Percentiles rank a stretch among this genome's conserved stretches.
Conservation (phyloP, 179 eudicot species). For the Silene coronaria region DNA sequence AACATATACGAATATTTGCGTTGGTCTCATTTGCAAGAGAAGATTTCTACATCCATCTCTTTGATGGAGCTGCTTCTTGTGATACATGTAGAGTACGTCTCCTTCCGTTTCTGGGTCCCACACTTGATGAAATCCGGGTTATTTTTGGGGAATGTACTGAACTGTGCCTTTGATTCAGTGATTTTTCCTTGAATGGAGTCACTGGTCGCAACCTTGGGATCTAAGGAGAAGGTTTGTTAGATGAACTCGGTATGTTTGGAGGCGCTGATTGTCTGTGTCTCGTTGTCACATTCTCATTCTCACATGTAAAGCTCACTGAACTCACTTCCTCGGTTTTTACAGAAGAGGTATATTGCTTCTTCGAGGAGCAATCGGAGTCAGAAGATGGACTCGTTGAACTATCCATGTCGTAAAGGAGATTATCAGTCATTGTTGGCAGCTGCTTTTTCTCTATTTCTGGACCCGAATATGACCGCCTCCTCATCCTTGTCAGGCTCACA, state of each 20-base stretch:
- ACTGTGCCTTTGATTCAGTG: constrained; percentile 41
- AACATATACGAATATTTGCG: too few species aligned
- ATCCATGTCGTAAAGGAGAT: constrained; percentile 77
- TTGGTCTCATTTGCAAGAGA: too few species aligned
- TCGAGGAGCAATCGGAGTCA: constrained; percentile 57
- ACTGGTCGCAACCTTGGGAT: constrained; percentile 32
- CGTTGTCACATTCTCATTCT: constrained; percentile 22
- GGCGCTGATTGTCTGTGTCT: constrained; percentile 29
- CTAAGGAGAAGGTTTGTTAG: constrained; percentile 25
- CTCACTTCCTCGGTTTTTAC: constrained; percentile 14
- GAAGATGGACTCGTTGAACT: constrained; percentile 68
- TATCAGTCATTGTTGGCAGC: constrained; percentile 60
- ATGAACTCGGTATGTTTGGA: constrained; percentile 16
- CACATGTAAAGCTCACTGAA: constrained; percentile 12
- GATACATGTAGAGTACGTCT: constrained; percentile 37
- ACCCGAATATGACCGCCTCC: constrained; percentile 52
- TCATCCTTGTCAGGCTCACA: constrained; percentile 52
- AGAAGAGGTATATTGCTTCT: constrained; percentile 18
- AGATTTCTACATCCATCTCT: constrained; percentile 57
- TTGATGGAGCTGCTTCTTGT: constrained; percentile 36
- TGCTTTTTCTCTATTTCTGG: constrained; percentile 32
- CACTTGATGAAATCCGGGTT: constrained; percentile 30
- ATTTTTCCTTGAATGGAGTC: constrained; percentile 60
- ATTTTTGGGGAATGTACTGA: constrained; percentile 24
- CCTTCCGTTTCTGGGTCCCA: constrained; percentile 31